phyloP scores from a whole-genome alignment of 805 yeast species.

The Metschnikowia peoriensis region DNA sequence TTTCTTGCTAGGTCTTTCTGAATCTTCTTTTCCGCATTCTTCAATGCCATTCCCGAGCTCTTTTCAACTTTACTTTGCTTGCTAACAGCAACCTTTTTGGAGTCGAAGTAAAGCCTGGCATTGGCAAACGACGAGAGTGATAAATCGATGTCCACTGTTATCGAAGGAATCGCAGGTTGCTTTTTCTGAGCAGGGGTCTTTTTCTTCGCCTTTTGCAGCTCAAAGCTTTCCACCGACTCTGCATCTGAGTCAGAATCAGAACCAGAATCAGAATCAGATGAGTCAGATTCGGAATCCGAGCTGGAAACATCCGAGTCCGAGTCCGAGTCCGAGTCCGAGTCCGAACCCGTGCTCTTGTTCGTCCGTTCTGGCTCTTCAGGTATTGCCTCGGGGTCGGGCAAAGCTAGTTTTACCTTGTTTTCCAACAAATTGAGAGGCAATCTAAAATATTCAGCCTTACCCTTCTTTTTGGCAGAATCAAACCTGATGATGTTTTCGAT shows the following conservation, averaged over 20 bases:
- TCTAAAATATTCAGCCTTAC: conserved; percentile 59
- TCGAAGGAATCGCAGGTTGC: conserved; percentile 15
- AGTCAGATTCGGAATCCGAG: conserved; percentile 18
- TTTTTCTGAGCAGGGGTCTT: conserved; percentile 14
- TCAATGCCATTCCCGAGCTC: conserved; percentile 73
- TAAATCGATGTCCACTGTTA: conserved; percentile 66
- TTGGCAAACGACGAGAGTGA: conserved; percentile 81
- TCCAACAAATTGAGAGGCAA: conserved; percentile 69
- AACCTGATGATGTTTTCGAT: conserved; percentile 71
- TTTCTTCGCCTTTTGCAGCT: conserved; percentile 13
- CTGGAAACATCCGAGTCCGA: conserved; percentile 13
- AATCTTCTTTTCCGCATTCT: conserved; percentile 78
- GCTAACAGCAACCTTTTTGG: conserved; percentile 68
- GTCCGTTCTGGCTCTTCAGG: conserved; percentile 7
- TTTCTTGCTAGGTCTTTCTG: conserved; percentile 65
- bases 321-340: conserved; percentile 23
- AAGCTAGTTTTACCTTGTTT: conserved; percentile 57
- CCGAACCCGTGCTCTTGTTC: not conserved
- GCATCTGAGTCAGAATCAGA: conserved; percentile 20
- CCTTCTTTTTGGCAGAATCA: conserved; percentile 66
- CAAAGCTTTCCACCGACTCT: conserved; percentile 13
- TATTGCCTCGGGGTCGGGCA: conserved; percentile 49
- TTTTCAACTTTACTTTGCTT: conserved; percentile 80
- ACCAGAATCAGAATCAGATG: conserved; percentile 37
- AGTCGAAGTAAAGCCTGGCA: conserved; percentile 76